phyloP scores from a whole-genome alignment of 768 basidiomycete species.

The Grammothele lineata region DNA sequence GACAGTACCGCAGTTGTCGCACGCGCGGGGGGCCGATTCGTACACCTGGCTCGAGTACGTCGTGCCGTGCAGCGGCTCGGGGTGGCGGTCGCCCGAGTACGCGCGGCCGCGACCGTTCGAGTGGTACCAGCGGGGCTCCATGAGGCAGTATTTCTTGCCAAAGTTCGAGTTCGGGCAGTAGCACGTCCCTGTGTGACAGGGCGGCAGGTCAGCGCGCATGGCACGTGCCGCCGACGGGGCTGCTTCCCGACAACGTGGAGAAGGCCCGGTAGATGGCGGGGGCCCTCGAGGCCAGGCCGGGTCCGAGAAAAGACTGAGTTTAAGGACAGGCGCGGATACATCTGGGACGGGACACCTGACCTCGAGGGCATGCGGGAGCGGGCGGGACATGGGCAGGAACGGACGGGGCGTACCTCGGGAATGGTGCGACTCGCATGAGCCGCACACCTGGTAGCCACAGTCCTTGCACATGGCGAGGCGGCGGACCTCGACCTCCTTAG shows the following conservation, averaged over 20 bases:
- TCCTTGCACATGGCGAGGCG: slow-evolving; percentile 25
- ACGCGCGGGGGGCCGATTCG: slow-evolving; percentile 25
- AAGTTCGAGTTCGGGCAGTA: slow-evolving; percentile 33
- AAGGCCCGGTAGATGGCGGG: no score
- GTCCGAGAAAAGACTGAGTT: background rate
- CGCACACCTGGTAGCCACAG: slow-evolving; percentile 33
- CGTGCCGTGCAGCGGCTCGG: slow-evolving; percentile 19
- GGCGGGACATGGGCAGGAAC: no score
- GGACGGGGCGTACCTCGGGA: slow-evolving; percentile 21
- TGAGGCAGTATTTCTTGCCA: slow-evolving; percentile 28
- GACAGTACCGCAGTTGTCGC: slow-evolving; percentile 30
- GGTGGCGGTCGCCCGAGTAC: slow-evolving; percentile 34
- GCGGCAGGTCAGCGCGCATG: slow-evolving; percentile 4
- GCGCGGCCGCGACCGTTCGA: slow-evolving; percentile 22
- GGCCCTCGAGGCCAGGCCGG: no score
- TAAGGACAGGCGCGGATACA: background rate
- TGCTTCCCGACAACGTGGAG: no score
- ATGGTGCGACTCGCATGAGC: slow-evolving; percentile 28
- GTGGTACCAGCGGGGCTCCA: slow-evolving; percentile 30
- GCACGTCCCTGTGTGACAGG: slow-evolving; percentile 27
- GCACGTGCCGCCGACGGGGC: slow-evolving; percentile 1
- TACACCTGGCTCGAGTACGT: slow-evolving; percentile 24
- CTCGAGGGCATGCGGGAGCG: no score
- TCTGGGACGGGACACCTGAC: no score
- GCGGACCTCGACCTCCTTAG: slow-evolving; percentile 12